phyloP scores from a whole-genome alignment of 2,329 filamentous ascomycete genomes.

The Sporothrix variecibatus region DNA sequence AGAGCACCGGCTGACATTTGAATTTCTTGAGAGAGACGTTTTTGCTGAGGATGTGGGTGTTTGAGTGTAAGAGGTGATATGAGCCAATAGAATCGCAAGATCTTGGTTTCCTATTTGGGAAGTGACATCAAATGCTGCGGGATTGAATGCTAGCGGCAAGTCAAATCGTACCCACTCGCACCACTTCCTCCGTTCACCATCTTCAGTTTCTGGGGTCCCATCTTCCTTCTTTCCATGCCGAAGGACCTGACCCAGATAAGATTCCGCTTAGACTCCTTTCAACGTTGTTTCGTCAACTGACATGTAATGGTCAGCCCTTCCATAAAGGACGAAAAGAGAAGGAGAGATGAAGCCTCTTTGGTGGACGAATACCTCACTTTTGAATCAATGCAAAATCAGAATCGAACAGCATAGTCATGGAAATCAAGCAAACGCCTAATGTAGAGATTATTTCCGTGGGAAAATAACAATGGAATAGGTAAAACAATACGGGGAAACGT shows the following conservation, averaged over 20 bases:
- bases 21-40: not conserved
- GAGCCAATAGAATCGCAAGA: not conserved
- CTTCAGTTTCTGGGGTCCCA: not conserved
- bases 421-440: not conserved
- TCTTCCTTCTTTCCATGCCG: not conserved
- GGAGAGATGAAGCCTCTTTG: not conserved
- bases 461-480: not conserved
- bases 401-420: not conserved
- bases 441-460: not conserved
- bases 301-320: not conserved
- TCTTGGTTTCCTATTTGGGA: slow-evolving; percentile 9
- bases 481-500: not conserved
- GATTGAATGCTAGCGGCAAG: not conserved
- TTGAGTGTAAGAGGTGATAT: not conserved
- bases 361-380: not conserved
- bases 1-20: not conserved
- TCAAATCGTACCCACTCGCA: not conserved
- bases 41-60: not conserved
- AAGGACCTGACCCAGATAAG: not conserved
- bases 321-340: not conserved
- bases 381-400: not conserved
- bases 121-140: not conserved
- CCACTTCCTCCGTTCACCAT: not conserved
- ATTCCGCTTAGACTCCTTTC: not conserved
- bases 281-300: not conserved